Base-by-base conservation (phyloP, 306 rosid species). In the Crataegus laevigata region DNA sequence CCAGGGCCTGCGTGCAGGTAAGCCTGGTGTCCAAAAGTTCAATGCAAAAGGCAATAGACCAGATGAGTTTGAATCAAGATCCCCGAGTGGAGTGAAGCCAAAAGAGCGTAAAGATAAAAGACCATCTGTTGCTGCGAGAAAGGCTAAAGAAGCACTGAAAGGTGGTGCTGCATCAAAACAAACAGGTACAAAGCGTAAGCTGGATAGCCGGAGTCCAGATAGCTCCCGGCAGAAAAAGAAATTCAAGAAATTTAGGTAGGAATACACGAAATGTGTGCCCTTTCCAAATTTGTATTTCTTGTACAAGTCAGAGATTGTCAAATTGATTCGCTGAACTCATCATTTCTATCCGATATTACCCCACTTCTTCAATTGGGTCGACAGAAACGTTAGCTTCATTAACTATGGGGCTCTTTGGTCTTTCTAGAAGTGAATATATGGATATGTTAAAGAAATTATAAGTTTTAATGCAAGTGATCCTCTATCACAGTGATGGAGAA, bases 81-180 rank as follows among this genome's bases (percentile, higher is more conserved):
- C n/a, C 32, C 82, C 25, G 13, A 80, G 78, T 40, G 83, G 36
- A 75, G 85, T 77, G 75, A 79, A 84, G 83, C 72, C 80, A 8
- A 84, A 63, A 62, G 91, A 76, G 75, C 90, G 87, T 74, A 61
- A 18, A 75, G 66, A 26, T 26, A 94, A 94, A 83, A 85, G 96
- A 79, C 96, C 98, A n/a, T 22, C 98, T 2, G 97, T 91, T 75
- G 94, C 92, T 72, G 93, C 94, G 67, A 82, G 92, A 75, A 91
- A 89, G 84, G 89, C 89, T 1, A 89, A 85, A 67, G 82, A 76
- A 28, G 40, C 72, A 34, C 15, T 36, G 3, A 78, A 75, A 55
- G 89, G 80, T 18, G 84, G 80, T 42, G 80, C 80, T 58, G 59
- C 82, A 72, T 71, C 90, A 19, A 85, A 83, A 85, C 89, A 77